These are phyloP conservation scores for Scedosporium minutisporum DNA, from an alignment of 2,329 filamentous ascomycete species.

Conservation along the genomic window DNA sequence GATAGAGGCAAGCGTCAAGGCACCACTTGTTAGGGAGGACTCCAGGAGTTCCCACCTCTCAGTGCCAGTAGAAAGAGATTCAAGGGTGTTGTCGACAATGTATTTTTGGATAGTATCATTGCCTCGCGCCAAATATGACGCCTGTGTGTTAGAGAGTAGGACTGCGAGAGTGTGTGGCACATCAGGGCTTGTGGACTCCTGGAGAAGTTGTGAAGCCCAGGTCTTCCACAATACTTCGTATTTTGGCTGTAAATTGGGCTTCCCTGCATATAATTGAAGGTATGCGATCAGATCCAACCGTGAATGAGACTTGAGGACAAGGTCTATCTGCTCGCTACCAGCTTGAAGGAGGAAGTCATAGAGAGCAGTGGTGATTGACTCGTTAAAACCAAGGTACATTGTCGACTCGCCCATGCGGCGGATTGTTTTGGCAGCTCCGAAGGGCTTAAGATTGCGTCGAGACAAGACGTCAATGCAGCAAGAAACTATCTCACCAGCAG, in stretches of 20 bases:
- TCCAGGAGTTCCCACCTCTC: constrained; percentile 37
- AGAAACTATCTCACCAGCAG: constrained; percentile 13
- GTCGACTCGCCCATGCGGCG: constrained; percentile 8
- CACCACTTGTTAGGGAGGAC: constrained; percentile 32
- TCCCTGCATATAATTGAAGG: constrained; percentile 45
- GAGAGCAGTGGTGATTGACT: constrained; percentile 1
- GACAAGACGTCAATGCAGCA: constrained; percentile 31
- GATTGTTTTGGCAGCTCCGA: constrained; percentile 41
- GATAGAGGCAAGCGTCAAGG: constrained; percentile 25
- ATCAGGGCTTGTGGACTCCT: constrained; percentile 17
- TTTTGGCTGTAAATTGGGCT: constrained; percentile 23
- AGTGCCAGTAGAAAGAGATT: constrained; percentile 23
- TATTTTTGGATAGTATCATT: constrained; percentile 35
- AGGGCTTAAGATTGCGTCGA: constrained; percentile 46
- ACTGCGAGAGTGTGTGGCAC: constrained; percentile 27
- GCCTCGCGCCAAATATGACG: constrained; percentile 27
- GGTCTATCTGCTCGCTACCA: constrained; percentile 16
- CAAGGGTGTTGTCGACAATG: constrained; percentile 29
- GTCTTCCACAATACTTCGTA: constrained; percentile 35
- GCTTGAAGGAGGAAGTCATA: constrained; percentile 7
- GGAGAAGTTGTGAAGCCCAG: constrained; percentile 32
- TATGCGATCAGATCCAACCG: constrained; percentile 55
- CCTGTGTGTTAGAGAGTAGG: constrained; percentile 37
- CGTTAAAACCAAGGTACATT: background rate
- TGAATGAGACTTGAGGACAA: constrained; percentile 55